Conservation (phyloP, 768 basidiomycete species). For the Russula sp. region DNA sequence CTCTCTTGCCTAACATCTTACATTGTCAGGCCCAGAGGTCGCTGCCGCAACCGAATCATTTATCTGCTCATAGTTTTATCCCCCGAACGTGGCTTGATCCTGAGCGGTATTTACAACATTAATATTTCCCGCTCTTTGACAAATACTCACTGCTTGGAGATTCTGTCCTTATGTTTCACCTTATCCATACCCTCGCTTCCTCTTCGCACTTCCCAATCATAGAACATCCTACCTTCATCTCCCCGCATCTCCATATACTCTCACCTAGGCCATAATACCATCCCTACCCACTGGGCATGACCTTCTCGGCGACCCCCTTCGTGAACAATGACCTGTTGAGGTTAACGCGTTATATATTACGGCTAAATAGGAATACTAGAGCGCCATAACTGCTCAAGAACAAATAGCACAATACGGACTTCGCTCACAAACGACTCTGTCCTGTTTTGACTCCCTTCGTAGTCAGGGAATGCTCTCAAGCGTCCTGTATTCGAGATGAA, state of each 20-base stretch:
- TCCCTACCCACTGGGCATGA: conserved; percentile 56
- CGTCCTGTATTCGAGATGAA: conserved; percentile 76
- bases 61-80: background rate
- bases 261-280: conserved; percentile 49
- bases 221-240: background rate
- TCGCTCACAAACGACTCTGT: background rate
- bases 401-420: conserved; percentile 74
- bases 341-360: conserved; percentile 77
- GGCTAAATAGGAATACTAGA: conserved; percentile 51
- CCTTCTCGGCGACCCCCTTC: conserved; percentile 51
- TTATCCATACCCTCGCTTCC: background rate
- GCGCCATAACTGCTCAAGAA: conserved; percentile 73
- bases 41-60: background rate
- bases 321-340: conserved; percentile 40
- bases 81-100: background rate
- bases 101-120: background rate
- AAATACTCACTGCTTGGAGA: conserved; percentile 6
- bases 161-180: background rate
- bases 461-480: conserved; percentile 41
- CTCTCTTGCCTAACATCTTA: too few species aligned
- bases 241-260: conserved; percentile 8
- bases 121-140: conserved; percentile 2
- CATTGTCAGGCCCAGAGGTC: background rate
- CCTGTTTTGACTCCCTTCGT: conserved; percentile 14
- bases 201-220: background rate